Evolutionary conservation across 352 stramenopile species (phyloP).

Genomic region (Phytophthora chlamydospora): DNA sequence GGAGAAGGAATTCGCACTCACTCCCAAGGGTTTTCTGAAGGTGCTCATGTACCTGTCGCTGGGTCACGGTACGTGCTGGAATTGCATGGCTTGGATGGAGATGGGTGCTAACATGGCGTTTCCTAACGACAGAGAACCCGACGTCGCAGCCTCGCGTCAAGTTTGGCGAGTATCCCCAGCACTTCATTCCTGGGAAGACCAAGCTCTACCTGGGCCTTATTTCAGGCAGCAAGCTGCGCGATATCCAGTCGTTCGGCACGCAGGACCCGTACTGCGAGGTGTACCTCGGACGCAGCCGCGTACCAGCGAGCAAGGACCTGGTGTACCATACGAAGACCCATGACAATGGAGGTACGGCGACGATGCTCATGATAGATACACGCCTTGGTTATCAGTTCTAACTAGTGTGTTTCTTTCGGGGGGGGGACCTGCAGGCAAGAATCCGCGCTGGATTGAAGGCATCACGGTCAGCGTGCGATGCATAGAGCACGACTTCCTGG

Average conservation of each 20-base stretch:
- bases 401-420: neutral
- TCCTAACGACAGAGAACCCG: slow-evolving; percentile 61
- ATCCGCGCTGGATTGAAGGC: slow-evolving; percentile 77
- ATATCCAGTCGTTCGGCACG: slow-evolving; percentile 79
- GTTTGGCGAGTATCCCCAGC: slow-evolving; percentile 74
- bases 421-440: slow-evolving; percentile 54
- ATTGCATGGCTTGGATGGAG: neutral
- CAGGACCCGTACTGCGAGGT: slow-evolving; percentile 81
- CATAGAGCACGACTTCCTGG: slow-evolving; percentile 83
- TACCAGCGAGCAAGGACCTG: slow-evolving; percentile 51
- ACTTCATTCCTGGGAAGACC: slow-evolving; percentile 77
- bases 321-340: slow-evolving; percentile 78
- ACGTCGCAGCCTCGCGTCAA: slow-evolving; percentile 63
- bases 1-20: slow-evolving; percentile 81
- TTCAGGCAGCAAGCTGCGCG: slow-evolving; percentile 72
- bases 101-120: slow-evolving; percentile 7
- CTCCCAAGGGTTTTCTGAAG: slow-evolving; percentile 70
- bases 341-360: slow-evolving; percentile 65
- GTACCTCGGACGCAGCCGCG: slow-evolving; percentile 58
- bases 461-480: slow-evolving; percentile 64
- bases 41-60: slow-evolving; percentile 76
- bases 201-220: slow-evolving; percentile 76
- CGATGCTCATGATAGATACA: neutral
- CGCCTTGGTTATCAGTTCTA: neutral
- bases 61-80: slow-evolving; percentile 50